Base-by-base conservation (phyloP, 2,329 filamentous ascomycete genomes). In the Fusarium papillatum region DNA sequence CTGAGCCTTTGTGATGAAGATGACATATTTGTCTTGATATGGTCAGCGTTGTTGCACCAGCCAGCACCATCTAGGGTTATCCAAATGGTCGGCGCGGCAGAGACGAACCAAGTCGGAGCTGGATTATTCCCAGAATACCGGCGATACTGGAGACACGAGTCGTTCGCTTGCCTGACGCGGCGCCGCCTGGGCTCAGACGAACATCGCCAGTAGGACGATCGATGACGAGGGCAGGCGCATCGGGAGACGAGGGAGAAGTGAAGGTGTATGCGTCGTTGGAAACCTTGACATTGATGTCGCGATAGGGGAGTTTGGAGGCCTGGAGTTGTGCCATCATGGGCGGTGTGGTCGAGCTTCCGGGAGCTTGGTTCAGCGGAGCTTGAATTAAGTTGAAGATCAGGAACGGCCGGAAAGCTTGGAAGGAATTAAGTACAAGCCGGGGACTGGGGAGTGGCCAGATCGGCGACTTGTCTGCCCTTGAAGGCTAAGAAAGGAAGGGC, bases 231-330 rank as follows among this genome's bases (percentile, higher is more conserved):
- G 95, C 95, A 17, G 95, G 95, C 34, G 96, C 94, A 85, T 96
- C 92, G 73, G 96, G 95, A 5, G 95, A 96, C 1, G 97, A 98
- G 34, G 97, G 97, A 34, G 97, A 99, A 46, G 95, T 96, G 85
- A 99, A 99, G 80, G 95, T 95, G 88, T 99, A 99, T 83, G 97
- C 94, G 80, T 96, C 95, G 80, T 95, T 90, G 64, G 96, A 95
- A 77, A 95, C 94, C 85, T 98, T 95, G 84, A 99, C 92, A 85
- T 98, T 99, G 88, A 98, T 97, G 88, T 99, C 97, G 83, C 96
- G 92, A 86, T 96, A 99, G 26, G 96, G 97, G 78, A 91, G 85
- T 76, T 83, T 82, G 63, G 82, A 76, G 66, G 79, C 78, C 43
- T 81, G 81, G 43, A 85, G 78, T 68, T 84, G 81, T 69, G 84